A percentile compares a stretch with the other conserved stretches of the same genome.
Evolutionary conservation across 208 protist species (phyloP).

Genomic region (Leishmania martiniquensis): DNA sequence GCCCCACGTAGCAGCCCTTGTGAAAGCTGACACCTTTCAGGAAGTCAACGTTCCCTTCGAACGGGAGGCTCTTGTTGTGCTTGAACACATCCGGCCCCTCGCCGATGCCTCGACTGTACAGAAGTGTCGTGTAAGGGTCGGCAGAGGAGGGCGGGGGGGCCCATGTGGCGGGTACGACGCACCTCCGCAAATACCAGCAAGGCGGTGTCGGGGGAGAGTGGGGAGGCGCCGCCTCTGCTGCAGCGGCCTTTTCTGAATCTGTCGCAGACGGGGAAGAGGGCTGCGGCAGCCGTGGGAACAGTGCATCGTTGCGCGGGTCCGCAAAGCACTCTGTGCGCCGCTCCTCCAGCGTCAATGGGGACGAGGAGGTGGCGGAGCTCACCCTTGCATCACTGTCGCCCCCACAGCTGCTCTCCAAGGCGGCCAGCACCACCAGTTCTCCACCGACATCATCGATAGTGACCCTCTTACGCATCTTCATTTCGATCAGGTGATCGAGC

Average conservation of each 20-base stretch:
- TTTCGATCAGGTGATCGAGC: constrained; percentile 70
- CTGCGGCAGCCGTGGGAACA: constrained; percentile 24
- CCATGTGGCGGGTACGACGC: constrained; percentile 19
- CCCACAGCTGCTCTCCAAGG: constrained; percentile 8
- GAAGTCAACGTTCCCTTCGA: constrained; percentile 94
- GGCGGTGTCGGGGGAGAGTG: not conserved
- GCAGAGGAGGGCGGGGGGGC: constrained; percentile 9
- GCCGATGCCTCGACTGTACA: constrained; percentile 74
- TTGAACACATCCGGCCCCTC: constrained; percentile 83
- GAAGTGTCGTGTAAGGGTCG: constrained; percentile 51
- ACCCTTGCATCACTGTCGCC: not conserved
- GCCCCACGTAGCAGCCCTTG: constrained; percentile 97
- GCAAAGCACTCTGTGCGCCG: constrained; percentile 52
- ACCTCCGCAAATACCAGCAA: constrained; percentile 22
- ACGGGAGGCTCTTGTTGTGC: constrained; percentile 75
- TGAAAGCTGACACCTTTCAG: constrained; percentile 90
- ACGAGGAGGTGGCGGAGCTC: not conserved
- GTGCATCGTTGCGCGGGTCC: constrained; percentile 57
- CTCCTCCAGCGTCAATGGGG: constrained; percentile 8
- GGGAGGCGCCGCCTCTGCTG: not conserved
- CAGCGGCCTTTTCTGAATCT: not conserved
- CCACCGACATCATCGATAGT: constrained; percentile 55
- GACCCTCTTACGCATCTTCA: constrained; percentile 83
- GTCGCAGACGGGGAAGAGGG: not conserved
- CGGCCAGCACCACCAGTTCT: constrained; percentile 55